Evolutionary conservation across 805 yeast species (phyloP).

Genomic region (Candida piceae): DNA sequence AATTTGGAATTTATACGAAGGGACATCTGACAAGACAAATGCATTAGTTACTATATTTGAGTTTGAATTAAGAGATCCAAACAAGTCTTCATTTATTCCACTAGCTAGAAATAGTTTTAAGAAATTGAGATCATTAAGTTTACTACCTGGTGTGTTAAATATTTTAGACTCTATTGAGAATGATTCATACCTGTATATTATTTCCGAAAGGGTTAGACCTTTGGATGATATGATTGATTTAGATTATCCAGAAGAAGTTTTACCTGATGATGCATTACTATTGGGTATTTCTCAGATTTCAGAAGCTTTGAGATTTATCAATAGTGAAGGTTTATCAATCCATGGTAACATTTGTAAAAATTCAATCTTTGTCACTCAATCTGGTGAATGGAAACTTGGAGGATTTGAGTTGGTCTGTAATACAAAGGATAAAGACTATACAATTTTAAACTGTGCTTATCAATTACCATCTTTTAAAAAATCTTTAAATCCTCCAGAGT

Average conservation of each 20-base stretch:
- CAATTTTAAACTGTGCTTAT: constrained; percentile 18
- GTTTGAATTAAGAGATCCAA: constrained; percentile 44
- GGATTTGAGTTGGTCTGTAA: constrained; percentile 70
- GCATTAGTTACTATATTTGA: constrained; percentile 60
- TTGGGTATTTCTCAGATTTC: constrained; percentile 56
- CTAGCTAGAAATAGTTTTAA: constrained; percentile 41
- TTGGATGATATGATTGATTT: constrained; percentile 34
- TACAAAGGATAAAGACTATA: constrained; percentile 40
- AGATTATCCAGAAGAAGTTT: constrained; percentile 20
- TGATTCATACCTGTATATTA: constrained; percentile 50
- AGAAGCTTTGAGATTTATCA: constrained; percentile 51
- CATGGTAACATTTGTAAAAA: constrained; percentile 58
- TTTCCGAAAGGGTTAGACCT: constrained; percentile 65
- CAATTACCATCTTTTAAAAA: constrained; percentile 22
- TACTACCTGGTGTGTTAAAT: constrained; percentile 63
- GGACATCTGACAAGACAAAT: constrained; percentile 48
- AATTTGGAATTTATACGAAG: constrained; percentile 64
- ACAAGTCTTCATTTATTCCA: constrained; percentile 25
- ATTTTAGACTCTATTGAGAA: constrained; percentile 60
- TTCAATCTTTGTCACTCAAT: constrained; percentile 57
- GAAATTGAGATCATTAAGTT: constrained; percentile 49
- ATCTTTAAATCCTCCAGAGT: constrained; percentile 47
- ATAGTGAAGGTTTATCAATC: constrained; percentile 50
- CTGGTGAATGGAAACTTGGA: constrained; percentile 81
- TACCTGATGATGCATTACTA: constrained; percentile 31